Base-by-base conservation (phyloP, 164 flowering plant species). In the Vitis rupestris region DNA sequence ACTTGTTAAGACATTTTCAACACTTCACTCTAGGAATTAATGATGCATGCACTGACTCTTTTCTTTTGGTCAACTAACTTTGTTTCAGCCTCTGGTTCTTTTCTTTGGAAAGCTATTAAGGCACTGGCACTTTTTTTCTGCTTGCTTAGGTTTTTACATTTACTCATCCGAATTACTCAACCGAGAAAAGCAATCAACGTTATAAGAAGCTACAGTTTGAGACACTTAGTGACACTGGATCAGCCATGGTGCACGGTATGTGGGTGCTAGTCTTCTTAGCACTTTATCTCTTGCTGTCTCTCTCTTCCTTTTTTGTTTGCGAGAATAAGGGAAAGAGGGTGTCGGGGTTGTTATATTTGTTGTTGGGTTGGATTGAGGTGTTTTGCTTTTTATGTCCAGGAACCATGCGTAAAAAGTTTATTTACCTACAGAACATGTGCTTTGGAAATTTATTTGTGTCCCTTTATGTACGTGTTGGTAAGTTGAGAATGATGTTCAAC, bases 181-280 rank as follows among this genome's bases (percentile, higher is more conserved):
- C 81, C 6, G 75, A 82, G 47, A 86, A 80, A 68, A 82, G 82
- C 76, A 93, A 96, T 77, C 83, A 91, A 58, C 92, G 98, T 0
- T 93, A 88, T 72, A 85, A 74, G 67, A 90, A 86, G 82, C 80
- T 96, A 79, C 78, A 55, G 59, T 96, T 96, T 86, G 90, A 86
- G 69, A 75, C 89, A 65, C 92, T 97, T 8, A 57, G 44, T 31
- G 97, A 92, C 69, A 86, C 95, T 49, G 99, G 99, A 60, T 90
- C 99, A 47, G 87, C 89, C 29, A 59, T 93, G 77, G 91, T 96
- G 58, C 98, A 96, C 77, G 99, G 97, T 96, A 86, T 72, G 87
- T 73, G 16, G 19, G 57, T 23, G 44, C 44, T 37, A 37, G 7
- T 3, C 2, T 37, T 37, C 7, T 37, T 37, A 3, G 52, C 55